Base-by-base conservation (phyloP, 2,329 filamentous ascomycete genomes). In the Furcasterigmium sp. region DNA sequence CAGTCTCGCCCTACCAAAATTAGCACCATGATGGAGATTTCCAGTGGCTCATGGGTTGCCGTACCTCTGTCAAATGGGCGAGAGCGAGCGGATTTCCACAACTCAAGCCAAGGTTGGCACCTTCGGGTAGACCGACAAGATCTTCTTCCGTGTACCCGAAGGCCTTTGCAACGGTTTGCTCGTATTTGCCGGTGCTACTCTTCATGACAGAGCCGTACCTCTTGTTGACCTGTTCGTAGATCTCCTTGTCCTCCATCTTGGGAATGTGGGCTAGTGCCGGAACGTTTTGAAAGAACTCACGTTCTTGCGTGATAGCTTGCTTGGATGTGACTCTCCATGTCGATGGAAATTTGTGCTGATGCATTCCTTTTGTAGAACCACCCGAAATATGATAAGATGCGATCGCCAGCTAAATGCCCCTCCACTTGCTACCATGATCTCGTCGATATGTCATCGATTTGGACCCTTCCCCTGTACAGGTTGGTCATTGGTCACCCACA, bases 61-160 rank as follows among this genome's bases (percentile, higher is more conserved):
- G 11, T 38, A 72, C 71, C 55, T 70, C 63, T 43, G 60, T 59
- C 8, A 78, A 42, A 25, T 61, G 70, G 3, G 76, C 70, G 8
- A 72, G 59, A 4, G 68, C 72, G 5, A 75, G 45, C 2, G 75
- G 74, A 42, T 78, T 78, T 7, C 75, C 75, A 43, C 75, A 79
- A 59, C 71, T 72, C 4, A 78, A 53, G 1, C 75, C 75, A 4
- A 78, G 60, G 49, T 78, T 78, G 20, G 75, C 59, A 34, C 66
- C 68, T 8, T 63, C 48, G 0, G 75, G 73, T 23, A 72, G 64
- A n/a, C 49, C 56, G 15, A 56, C 53, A 1, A 78, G 67, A 40
- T 78, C 72, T 23, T 70, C 62, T 8, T 65, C 60, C 11, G 62
- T 62, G 54, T 79, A 80, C 4, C 75, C 75, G 51, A 79, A 78